These are phyloP conservation scores for Aspergillus ostianus DNA, from an alignment of 495 filamentous ascomycete species.

Conservation along the genomic window DNA sequence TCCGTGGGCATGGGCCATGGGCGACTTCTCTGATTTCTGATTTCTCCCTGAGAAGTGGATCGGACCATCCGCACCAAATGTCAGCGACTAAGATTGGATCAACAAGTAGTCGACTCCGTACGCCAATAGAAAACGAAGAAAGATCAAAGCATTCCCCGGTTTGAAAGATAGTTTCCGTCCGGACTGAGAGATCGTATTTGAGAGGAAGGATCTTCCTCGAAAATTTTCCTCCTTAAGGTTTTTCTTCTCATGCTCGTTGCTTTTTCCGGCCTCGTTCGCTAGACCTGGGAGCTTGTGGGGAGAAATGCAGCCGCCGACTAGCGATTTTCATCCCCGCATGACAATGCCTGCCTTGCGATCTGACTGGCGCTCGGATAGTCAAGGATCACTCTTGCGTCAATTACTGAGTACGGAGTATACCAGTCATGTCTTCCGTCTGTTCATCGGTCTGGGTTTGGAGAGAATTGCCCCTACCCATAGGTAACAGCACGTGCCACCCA, in stretches of 20 bases:
- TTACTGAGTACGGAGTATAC: not conserved
- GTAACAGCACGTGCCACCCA: no score
- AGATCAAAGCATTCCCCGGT: no score
- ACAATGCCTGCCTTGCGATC: conserved; percentile 2
- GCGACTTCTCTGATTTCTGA: no score
- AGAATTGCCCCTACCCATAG: not conserved
- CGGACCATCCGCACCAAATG: not conserved
- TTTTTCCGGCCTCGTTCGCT: conserved; percentile 12
- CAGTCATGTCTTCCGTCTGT: not conserved
- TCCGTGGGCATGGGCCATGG: no score
- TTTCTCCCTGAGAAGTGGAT: not conserved
- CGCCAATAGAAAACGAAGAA: not conserved
- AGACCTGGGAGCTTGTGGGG: conserved; percentile 13
- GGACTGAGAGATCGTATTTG: conserved; percentile 15
- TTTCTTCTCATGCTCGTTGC: conserved; percentile 10
- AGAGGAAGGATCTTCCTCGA: conserved; percentile 3
- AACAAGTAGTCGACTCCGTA: not conserved
- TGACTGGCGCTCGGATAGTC: conserved; percentile 1
- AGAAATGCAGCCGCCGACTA: conserved; percentile 16
- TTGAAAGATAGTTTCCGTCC: conserved; percentile 13
- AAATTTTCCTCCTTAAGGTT: conserved; percentile 1
- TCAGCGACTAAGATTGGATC: not conserved
- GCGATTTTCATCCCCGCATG: conserved; percentile 18
- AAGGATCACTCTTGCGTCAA: conserved; percentile 5
- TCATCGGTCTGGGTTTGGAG: not conserved